Base-by-base conservation (phyloP, 2,329 filamentous ascomycete species). In the Aspergillus viridinutans region DNA sequence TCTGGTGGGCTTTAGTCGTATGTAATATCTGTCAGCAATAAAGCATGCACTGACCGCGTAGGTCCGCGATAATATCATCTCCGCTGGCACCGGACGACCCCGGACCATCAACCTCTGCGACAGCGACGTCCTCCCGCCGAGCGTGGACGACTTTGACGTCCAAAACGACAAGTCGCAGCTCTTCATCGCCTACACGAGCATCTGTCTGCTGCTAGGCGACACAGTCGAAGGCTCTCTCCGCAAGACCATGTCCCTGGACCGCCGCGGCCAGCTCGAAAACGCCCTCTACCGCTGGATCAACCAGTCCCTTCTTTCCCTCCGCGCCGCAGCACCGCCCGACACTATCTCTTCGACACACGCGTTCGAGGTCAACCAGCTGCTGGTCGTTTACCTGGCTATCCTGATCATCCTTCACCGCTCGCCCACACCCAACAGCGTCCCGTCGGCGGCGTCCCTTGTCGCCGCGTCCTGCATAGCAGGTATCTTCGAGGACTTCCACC, bases 1-100 rank as follows among this genome's bases (percentile, higher is more conserved):
- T 79, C n/a, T 79, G 75, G 76, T 78, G 76, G 76, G 74, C 74
- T 23, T 58, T 79, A 2, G 74, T 78, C 7, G 74, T 75, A 50
- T 63, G 72, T 57, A 17, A 25, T 14, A 6, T 43, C 21, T n/a
- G 7, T 4, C 3, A 4, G 1, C 9, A 4, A 1, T 10, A 29
- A 28, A 29, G 28, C 9, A 29, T 49, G 8, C 20, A 5, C 56
- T 61, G 43, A 57, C 35, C 47, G 49, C 23, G 1, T 47, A 72
- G 71, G 64, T 69, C n/a, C 69, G 70, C 43, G 75, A 78, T 56
- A 71, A 69, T 59, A 61, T 78, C 25, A 76, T 76, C 38, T 75
- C 74, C 17, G 72, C 73, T 17, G 74, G 74, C 2, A 72, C 74
- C 55, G 76, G 76, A 9, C 58, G 74, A 29, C 75, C 76, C 21